Conservation (phyloP, 2,329 filamentous ascomycete species). For the Trichocomaceae sp. region DNA sequence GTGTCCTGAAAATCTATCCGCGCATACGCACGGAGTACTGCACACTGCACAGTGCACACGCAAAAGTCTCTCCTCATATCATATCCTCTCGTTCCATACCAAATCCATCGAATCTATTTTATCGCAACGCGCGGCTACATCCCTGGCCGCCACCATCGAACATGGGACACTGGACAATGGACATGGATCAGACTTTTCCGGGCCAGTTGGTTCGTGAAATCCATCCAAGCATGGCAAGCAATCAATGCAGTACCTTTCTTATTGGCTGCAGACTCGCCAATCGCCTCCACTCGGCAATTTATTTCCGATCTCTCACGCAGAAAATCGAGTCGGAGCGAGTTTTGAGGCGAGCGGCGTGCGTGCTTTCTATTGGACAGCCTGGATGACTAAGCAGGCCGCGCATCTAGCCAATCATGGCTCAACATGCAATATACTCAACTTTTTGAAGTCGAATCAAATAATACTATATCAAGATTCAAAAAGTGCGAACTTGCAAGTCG, state of each 20-base stretch:
- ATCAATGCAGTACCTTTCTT: background rate
- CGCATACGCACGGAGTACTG: too few species aligned
- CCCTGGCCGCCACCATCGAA: background rate
- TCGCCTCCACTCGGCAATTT: constrained; percentile 8
- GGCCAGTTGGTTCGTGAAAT: background rate
- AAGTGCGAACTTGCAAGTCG: too few species aligned
- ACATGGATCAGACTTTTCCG: background rate
- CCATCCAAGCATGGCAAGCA: background rate
- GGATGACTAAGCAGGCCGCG: background rate
- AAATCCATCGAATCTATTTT: background rate
- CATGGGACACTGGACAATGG: background rate
- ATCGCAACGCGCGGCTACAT: constrained; percentile 6
- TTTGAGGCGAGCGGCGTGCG: background rate
- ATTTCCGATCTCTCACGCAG: background rate
- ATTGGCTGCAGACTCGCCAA: background rate
- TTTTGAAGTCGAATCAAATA: too few species aligned
- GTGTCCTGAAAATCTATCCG: background rate
- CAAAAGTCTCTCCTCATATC: too few species aligned
- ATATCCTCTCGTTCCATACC: background rate
- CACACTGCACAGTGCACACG: too few species aligned
- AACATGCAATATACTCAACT: background rate
- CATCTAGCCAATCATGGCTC: background rate
- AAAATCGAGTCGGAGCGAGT: too few species aligned
- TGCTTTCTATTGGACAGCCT: background rate
- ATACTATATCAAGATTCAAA: too few species aligned